Evolutionary conservation across 2,329 filamentous ascomycete genomes (phyloP), one percentile per base, ranked within the genome.

Genomic region (Hymenoscyphus infarciens): DNA sequence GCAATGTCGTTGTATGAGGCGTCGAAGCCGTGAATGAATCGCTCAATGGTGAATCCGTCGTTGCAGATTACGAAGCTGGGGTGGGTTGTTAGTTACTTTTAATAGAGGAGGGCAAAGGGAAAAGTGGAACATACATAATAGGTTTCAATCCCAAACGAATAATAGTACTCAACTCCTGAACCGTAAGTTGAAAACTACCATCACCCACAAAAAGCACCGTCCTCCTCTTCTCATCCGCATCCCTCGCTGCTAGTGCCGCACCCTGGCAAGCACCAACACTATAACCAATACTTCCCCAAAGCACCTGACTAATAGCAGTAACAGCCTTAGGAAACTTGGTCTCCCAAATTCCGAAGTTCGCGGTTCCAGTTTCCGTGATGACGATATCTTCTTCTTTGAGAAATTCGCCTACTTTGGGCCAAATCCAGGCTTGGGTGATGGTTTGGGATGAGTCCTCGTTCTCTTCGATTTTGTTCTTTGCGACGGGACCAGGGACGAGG

Each of bases 141-240:
- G 90, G 85, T 65, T 88, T 87, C 62, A 96, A 79, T 27, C 83
- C 81, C 64, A 90, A 87, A 33, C 87, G 83, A 67, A 96, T 84
- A 83, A 96, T 94, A 11, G 91, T 95, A 75, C 87, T 90, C 66
- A 96, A 74, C 76, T 95, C 92, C 74, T 96, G 92, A 0, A 85
- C 88, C 0, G 91, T 96, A 63, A 96, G 81, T 74, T 97, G 91
- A 76, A 96, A 87, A 62, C 87, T 91, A 31, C 92, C 92, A 71
- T 97, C 92, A 27, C 92, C 92, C n/a, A 92, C 91, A 72, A 96
- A 93, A 42, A 96, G 80, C 55, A 97, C 87, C 0, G 89, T 92
- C 64, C 92, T 79, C 29, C 85, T 78, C 58, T 84, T 80, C 38
- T 76, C 75, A 4, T 78, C 80, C 42, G 78, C 76, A 72, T 95